These are phyloP conservation scores for Fusarium pininemorale DNA, from an alignment of 2,329 filamentous ascomycete genomes.

Conservation along the genomic window DNA sequence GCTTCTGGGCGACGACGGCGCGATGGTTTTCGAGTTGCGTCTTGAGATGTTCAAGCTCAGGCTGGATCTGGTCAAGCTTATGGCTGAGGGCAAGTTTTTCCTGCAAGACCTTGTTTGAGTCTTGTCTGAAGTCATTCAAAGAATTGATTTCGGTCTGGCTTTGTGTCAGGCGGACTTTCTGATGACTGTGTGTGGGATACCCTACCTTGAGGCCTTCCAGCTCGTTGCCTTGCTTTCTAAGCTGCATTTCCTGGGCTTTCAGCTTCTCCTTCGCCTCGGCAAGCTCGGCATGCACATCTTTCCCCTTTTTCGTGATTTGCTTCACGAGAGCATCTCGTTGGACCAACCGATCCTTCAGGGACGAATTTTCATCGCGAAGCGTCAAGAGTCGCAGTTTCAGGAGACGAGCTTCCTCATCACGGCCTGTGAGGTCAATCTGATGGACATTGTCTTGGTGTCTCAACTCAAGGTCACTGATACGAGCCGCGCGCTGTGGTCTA, in stretches of 20 bases:
- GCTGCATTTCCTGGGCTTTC: slow-evolving; percentile 56
- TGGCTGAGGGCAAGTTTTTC: slow-evolving; percentile 64
- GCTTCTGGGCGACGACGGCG: slow-evolving; percentile 78
- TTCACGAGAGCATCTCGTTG: slow-evolving; percentile 69
- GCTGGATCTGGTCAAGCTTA: slow-evolving; percentile 62
- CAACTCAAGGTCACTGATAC: slow-evolving; percentile 70
- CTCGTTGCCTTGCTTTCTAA: slow-evolving; percentile 60
- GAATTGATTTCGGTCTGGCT: slow-evolving; percentile 74
- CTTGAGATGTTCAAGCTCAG: slow-evolving; percentile 65
- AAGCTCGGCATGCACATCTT: slow-evolving; percentile 54
- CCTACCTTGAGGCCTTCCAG: slow-evolving; percentile 59
- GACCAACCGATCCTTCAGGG: slow-evolving; percentile 70
- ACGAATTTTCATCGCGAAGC: slow-evolving; percentile 78
- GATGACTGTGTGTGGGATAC: not conserved
- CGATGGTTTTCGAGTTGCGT: slow-evolving; percentile 69
- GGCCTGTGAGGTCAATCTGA: slow-evolving; percentile 72
- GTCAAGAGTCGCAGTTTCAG: slow-evolving; percentile 74
- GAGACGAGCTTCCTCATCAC: slow-evolving; percentile 78
- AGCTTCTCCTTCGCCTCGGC: slow-evolving; percentile 53
- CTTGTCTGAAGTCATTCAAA: slow-evolving; percentile 71
- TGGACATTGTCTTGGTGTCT: slow-evolving; percentile 73
- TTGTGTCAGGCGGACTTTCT: slow-evolving; percentile 1
- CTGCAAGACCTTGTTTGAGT: slow-evolving; percentile 74
- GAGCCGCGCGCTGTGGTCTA: slow-evolving; percentile 52
- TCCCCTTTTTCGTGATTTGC: slow-evolving; percentile 51